Evolutionary conservation across 306 rosid genomes (phyloP).

Genomic region (Rubus parviflorus): DNA sequence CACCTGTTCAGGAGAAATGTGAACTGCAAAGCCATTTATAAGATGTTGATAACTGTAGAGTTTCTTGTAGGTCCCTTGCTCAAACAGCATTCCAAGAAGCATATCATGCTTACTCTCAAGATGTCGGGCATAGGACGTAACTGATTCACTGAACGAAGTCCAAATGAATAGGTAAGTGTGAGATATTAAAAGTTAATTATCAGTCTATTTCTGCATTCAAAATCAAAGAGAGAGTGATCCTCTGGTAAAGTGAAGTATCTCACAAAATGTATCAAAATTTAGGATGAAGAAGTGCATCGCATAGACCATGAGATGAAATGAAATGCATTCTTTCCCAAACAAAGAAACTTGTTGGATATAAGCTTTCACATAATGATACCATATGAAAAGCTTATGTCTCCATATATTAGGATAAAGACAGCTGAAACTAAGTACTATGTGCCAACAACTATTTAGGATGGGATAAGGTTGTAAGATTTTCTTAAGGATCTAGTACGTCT

Average conservation of each 20-base stretch:
- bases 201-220: not conserved
- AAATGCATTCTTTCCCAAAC: not conserved
- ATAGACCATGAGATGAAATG: not conserved
- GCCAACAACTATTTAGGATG: not conserved
- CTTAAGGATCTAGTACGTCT: not conserved
- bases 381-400: not conserved
- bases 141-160: slow-evolving; percentile 66
- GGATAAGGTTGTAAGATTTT: not conserved
- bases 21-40: slow-evolving; percentile 96
- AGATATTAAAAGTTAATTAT: slow-evolving; percentile 12
- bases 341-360: not conserved
- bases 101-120: slow-evolving; percentile 87
- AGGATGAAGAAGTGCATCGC: not conserved
- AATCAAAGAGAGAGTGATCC: not conserved
- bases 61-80: slow-evolving; percentile 74
- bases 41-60: slow-evolving; percentile 94
- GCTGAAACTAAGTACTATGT: not conserved
- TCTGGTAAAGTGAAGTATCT: not conserved
- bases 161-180: slow-evolving; percentile 7
- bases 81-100: slow-evolving; percentile 87
- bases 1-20: slow-evolving; percentile 91
- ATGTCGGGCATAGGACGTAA: slow-evolving; percentile 83
- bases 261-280: not conserved
- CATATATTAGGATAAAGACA: not conserved
- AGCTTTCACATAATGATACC: not conserved